phyloP scores from a whole-genome alignment of 228 moss, liverwort and hornwort species.

The Sphagnum fallax region DNA sequence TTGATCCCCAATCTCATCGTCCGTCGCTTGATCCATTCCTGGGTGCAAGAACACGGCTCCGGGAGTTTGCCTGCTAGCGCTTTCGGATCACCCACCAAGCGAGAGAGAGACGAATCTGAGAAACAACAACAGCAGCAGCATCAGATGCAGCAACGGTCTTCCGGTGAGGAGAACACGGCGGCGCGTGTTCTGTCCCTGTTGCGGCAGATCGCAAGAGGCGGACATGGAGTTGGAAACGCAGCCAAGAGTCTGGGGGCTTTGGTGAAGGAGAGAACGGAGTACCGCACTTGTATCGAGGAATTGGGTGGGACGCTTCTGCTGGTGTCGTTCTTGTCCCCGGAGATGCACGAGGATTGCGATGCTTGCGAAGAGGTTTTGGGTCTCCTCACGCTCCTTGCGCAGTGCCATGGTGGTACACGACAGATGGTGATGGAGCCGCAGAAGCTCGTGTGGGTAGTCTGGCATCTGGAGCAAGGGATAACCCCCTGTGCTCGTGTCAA shows the following conservation, averaged over 20 bases:
- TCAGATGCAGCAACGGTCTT: no score
- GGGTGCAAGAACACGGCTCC: constrained; percentile 1
- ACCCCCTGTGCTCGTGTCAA: background rate
- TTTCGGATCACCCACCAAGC: background rate
- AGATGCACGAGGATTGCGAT: constrained; percentile 1
- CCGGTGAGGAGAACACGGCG: background rate
- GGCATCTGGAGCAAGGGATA: constrained; percentile 1
- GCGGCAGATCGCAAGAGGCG: background rate
- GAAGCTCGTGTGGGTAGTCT: constrained; percentile 1
- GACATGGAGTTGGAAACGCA: background rate
- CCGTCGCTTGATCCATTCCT: background rate
- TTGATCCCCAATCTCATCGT: constrained; percentile 1
- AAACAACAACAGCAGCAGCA: no score
- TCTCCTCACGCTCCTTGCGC: background rate
- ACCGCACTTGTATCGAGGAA: constrained; percentile 2
- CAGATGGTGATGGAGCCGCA: constrained; percentile 2
- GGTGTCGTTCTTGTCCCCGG: background rate
- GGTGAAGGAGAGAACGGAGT: background rate
- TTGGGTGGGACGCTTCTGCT: background rate
- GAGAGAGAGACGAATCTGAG: no score
- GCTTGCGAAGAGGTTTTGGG: constrained; percentile 2
- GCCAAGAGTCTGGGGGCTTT: background rate
- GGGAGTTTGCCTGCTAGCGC: constrained; percentile 1
- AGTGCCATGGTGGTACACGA: background rate
- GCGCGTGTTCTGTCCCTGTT: background rate